Conservation (phyloP, 345 rosid genomes). For the Dovyalis caffra region DNA sequence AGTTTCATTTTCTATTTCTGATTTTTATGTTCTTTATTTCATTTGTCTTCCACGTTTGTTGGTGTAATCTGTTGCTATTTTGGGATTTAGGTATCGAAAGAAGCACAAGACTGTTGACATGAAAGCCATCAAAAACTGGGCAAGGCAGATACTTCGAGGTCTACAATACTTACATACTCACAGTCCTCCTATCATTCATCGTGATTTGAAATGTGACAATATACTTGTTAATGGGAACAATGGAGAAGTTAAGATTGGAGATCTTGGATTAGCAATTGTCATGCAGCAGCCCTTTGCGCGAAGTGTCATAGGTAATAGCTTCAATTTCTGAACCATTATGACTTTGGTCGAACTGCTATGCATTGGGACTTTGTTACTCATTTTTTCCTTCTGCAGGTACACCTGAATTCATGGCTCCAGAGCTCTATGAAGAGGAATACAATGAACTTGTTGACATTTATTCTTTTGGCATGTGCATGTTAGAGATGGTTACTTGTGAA, state of each 20-base stretch:
- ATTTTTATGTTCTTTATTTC: conserved; percentile 8
- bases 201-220: conserved; percentile 96
- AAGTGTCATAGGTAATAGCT: conserved; percentile 69
- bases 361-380: background rate
- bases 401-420: conserved; percentile 98
- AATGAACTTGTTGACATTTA: conserved; percentile 87
- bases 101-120: conserved; percentile 86
- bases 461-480: conserved; percentile 90
- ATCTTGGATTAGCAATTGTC: conserved; percentile 82
- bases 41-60: conserved; percentile 6
- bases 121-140: conserved; percentile 92
- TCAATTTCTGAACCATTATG: background rate
- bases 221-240: conserved; percentile 93
- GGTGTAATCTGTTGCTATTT: conserved; percentile 29
- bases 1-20: conserved; percentile 27
- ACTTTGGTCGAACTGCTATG: background rate
- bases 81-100: conserved; percentile 62
- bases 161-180: conserved; percentile 86
- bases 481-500: conserved; percentile 92
- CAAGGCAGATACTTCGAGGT: conserved; percentile 83
- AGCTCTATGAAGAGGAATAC: conserved; percentile 92
- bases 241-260: conserved; percentile 97
- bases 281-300: conserved; percentile 80
- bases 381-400: conserved; percentile 46
- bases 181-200: conserved; percentile 89